phyloP scores from a whole-genome alignment of 495 filamentous ascomycete species.

The Saxophila tyrrhenica region DNA sequence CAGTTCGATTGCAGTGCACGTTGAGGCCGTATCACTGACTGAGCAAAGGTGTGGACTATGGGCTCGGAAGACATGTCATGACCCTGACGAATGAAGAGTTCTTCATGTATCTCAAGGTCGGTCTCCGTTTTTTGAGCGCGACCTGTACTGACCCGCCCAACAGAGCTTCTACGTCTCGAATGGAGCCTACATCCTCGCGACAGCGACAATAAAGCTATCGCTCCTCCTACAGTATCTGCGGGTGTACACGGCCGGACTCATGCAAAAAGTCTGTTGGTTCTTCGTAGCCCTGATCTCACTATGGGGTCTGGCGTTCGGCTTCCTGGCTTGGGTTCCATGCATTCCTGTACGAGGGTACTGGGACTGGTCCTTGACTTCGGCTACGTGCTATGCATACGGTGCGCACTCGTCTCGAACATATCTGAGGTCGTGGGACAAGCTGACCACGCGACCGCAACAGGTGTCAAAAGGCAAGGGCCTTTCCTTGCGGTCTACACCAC shows the following conservation, averaged over 20 bases:
- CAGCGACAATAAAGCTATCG: slow-evolving; percentile 9
- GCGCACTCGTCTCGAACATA: background rate
- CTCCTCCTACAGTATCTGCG: slow-evolving; percentile 14
- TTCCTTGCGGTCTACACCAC: background rate
- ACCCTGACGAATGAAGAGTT: background rate
- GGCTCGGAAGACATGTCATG: background rate
- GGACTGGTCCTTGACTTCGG: background rate
- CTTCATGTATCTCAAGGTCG: background rate
- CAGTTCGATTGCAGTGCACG: no score
- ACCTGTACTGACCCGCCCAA: background rate
- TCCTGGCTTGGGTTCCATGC: slow-evolving; percentile 7
- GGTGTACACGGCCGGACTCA: slow-evolving; percentile 2
- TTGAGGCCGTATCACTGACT: background rate
- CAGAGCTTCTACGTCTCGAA: slow-evolving; percentile 1
- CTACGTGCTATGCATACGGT: slow-evolving; percentile 9
- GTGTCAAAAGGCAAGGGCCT: background rate
- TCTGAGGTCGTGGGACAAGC: background rate
- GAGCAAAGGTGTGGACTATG: background rate
- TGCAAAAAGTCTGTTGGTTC: background rate
- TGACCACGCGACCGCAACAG: background rate
- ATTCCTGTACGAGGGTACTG: slow-evolving; percentile 9
- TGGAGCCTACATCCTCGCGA: background rate
- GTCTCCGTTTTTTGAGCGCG: background rate
- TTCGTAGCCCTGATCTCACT: slow-evolving; percentile 3
- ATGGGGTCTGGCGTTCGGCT: slow-evolving; percentile 7